Evolutionary conservation across 2,329 filamentous ascomycete species (phyloP).

Genomic region (Hypoxylon sp.): DNA sequence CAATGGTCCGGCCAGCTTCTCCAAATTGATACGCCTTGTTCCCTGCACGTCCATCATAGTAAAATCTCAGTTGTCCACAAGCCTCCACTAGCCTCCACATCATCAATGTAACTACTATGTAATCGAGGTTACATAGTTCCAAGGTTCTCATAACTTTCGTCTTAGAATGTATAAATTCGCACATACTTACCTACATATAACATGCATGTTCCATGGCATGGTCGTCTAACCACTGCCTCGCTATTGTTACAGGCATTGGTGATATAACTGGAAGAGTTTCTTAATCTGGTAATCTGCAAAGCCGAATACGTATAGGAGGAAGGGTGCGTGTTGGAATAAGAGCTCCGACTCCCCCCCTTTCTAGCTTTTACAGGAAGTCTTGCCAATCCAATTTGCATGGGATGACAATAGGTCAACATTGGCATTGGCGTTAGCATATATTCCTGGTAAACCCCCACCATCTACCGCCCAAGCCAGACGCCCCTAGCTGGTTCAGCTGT

Average conservation of each 20-base stretch:
- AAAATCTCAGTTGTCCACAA: background rate
- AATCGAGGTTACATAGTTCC: background rate
- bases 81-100: slow-evolving; percentile 10
- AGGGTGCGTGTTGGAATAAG: slow-evolving; percentile 2
- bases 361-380: background rate
- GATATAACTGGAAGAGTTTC: background rate
- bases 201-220: slow-evolving; percentile 20
- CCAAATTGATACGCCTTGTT: slow-evolving; percentile 5
- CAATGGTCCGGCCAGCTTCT: slow-evolving; percentile 5
- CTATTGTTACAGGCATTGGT: slow-evolving; percentile 7
- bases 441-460: slow-evolving; percentile 4
- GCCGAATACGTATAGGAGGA: slow-evolving; percentile 1
- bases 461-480: background rate
- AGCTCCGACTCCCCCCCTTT: background rate
- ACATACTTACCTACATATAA: slow-evolving; percentile 20
- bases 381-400: slow-evolving; percentile 1
- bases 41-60: background rate
- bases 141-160: background rate
- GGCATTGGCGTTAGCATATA: slow-evolving; percentile 7
- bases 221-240: slow-evolving; percentile 3
- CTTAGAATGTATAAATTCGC: slow-evolving; percentile 1
- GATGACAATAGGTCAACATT: background rate
- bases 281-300: slow-evolving; percentile 6
- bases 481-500: slow-evolving; percentile 17
- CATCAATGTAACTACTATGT: slow-evolving; percentile 22